Conservation (phyloP, 176 grass and related monocot genomes). For the Oryza nivara region DNA sequence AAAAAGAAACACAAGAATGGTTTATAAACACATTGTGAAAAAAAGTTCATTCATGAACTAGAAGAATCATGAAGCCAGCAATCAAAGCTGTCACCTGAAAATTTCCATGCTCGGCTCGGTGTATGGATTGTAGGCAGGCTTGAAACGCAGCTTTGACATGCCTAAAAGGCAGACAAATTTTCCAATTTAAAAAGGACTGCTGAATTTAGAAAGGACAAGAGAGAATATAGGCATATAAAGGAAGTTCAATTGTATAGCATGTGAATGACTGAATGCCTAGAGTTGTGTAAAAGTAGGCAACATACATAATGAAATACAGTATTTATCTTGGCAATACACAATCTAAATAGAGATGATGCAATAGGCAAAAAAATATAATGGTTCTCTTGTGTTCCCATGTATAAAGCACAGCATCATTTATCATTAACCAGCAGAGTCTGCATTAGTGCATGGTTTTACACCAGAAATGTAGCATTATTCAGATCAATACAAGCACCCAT, state of each 20-base stretch:
- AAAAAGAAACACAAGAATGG: conserved; percentile 29
- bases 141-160: conserved; percentile 90
- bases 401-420: conserved; percentile 1
- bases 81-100: conserved; percentile 61
- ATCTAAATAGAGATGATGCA: not conserved
- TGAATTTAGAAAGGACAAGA: not conserved
- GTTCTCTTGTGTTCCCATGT: not conserved
- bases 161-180: conserved; percentile 53
- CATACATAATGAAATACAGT: not conserved
- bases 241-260: not conserved
- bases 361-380: not conserved
- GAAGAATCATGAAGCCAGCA: conserved; percentile 10
- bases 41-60: not conserved
- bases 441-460: not conserved
- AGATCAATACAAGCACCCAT: not conserved
- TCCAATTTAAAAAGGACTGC: not conserved
- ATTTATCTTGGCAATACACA: not conserved
- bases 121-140: conserved; percentile 97
- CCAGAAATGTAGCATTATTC: not conserved
- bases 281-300: not conserved
- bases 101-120: conserved; percentile 99
- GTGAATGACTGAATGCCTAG: not conserved
- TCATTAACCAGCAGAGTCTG: not conserved
- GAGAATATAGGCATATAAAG: conserved; percentile 5
- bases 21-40: not conserved